These are phyloP conservation scores for Thermomucor indicae-seudaticae DNA, from an alignment of 371 early-diverging fungal species.

Conservation along the genomic window DNA sequence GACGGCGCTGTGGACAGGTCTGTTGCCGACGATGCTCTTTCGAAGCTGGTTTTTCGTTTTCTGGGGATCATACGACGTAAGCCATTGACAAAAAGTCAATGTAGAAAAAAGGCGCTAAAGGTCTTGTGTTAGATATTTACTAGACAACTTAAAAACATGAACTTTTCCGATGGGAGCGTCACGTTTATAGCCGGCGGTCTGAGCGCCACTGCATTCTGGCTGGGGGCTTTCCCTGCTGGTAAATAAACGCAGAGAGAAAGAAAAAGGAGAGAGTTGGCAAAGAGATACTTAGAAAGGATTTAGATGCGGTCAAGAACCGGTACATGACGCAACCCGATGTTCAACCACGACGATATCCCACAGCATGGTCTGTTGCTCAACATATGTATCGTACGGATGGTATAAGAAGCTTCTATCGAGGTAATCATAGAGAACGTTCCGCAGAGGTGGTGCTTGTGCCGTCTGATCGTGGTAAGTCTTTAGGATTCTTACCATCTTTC, in stretches of 20 bases:
- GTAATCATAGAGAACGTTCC: constrained; percentile 13
- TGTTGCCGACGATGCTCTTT: constrained; percentile 78
- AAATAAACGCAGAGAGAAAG: constrained; percentile 5
- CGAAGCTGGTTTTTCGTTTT: constrained; percentile 87
- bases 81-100: not conserved
- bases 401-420: constrained; percentile 68
- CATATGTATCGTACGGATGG: constrained; percentile 65
- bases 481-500: constrained; percentile 82
- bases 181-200: constrained; percentile 88
- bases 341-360: constrained; percentile 59
- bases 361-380: constrained; percentile 43
- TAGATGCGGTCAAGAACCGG: constrained; percentile 86
- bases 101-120: constrained; percentile 4
- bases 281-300: not conserved
- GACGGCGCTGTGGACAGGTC: constrained; percentile 79
- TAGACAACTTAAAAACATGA: constrained; percentile 37
- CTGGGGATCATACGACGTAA: constrained; percentile 84
- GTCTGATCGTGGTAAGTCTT: not conserved
- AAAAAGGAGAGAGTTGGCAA: not conserved
- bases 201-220: constrained; percentile 90
- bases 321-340: constrained; percentile 90
- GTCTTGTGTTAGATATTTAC: constrained; percentile 38
- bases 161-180: constrained; percentile 52
- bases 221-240: constrained; percentile 81
- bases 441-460: not conserved